Evolutionary conservation across 306 rosid species (phyloP), one percentile per base, ranked within the genome.

Genomic region (Malus asiatica): DNA sequence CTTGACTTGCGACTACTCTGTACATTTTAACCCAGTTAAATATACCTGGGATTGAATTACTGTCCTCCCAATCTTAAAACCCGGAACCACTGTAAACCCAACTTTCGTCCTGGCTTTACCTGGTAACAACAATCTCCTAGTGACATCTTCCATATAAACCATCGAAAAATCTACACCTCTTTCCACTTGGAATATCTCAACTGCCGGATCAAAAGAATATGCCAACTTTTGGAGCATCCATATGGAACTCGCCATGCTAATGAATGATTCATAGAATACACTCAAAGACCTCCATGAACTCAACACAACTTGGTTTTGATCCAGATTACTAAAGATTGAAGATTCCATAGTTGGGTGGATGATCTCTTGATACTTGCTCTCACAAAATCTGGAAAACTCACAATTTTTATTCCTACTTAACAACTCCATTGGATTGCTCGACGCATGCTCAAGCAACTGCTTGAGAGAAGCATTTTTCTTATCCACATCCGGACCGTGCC

Each of bases 151-250:
- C 98, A 95, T 95, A 80, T 85, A 92, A 30, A 95, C 86, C 82
- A 87, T 82, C 2, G 97, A 92, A 82, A 95, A 95, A 70, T 95
- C 97, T 52, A 84, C 86, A 12, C 94, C 97, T 68, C 85, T 84
- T 84, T 95, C 97, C 60, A 95, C 87, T 86, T 86, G 97, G 77
- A 92, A 95, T 55, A 95, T 86, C 85, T 95, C 96, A 30, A 90
- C 97, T 0, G 66, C 79, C 0, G 96, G 97, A 81, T 92, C 89
- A 65, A 95, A 95, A 7, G 89, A 87, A 77, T 63, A 83, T n/a
- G 97, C 92, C 83, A 95, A 72, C 87, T 87, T 89, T 82, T 95
- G 99, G 35, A 95, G 83, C 13, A 93, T 88, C 99, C 99, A 95
- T 66, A 92, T 60, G 0, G 99, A 85, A 80, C 97, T 92, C 6